Evolutionary conservation across 345 rosid species (phyloP).

Genomic region (Turritis glabra): DNA sequence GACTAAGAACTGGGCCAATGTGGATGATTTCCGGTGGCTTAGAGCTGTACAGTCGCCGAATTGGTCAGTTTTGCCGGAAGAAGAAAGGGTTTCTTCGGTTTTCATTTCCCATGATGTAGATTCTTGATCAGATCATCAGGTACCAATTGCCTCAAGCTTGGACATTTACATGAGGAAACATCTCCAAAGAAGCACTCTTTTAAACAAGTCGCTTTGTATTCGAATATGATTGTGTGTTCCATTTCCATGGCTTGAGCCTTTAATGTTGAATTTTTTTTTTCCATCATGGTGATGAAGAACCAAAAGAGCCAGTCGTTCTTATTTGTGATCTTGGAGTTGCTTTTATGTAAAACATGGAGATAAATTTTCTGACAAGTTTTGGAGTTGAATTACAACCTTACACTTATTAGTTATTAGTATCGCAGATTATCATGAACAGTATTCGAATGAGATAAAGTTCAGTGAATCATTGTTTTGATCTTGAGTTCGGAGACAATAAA

Average conservation of each 20-base stretch:
- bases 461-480: too few relatives aligned
- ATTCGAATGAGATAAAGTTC: too few relatives aligned
- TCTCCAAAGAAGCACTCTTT: background rate
- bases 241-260: background rate
- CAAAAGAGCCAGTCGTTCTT: background rate
- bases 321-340: too few relatives aligned
- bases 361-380: too few relatives aligned
- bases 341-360: background rate
- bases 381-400: too few relatives aligned
- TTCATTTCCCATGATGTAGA: conserved; percentile 26
- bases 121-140: conserved; percentile 23
- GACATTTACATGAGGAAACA: background rate
- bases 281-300: background rate
- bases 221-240: background rate
- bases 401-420: too few relatives aligned
- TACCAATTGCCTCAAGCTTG: background rate
- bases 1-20: conserved; percentile 66
- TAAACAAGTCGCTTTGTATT: background rate
- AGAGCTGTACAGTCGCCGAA: conserved; percentile 79
- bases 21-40: conserved; percentile 92
- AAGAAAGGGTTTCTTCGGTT: conserved; percentile 50
- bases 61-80: conserved; percentile 72
- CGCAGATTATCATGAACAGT: too few relatives aligned
- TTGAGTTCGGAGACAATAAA: too few relatives aligned
- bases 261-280: background rate